Base-by-base conservation (phyloP, 2,329 filamentous ascomycete genomes). In the Xylaria digitata region DNA sequence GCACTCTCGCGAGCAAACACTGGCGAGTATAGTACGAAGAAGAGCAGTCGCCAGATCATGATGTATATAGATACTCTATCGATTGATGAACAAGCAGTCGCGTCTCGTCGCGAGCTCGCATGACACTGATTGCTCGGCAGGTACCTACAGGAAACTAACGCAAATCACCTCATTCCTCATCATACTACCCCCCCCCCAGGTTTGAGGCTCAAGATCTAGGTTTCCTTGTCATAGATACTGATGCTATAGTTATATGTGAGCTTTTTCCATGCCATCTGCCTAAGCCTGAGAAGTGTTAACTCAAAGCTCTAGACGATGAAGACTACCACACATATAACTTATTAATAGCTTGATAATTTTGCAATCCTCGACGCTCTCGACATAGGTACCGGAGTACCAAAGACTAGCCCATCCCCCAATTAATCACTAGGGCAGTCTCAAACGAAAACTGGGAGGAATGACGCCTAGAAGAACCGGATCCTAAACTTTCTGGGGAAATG, bases 61-160 rank as follows among this genome's bases (percentile, higher is more conserved):
- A 52, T 5, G 15, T 30, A 37, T 5, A 7, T 21, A 17, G 1
- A 37, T 19, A 23, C 26, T 13, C 37, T 46, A 48, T 7, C 7
- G 3, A 19, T 32, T 17, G 19, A 19, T 30, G 45, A 21, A 34
- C 5, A 49, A 15, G 49, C 48, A 65, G 60, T 43, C 32, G n/a
- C 60, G 13, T 17, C 15, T 56, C 23, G 30, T 9, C 26, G n/a
- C 21, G 8, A 6, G 34, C 5, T 4, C 15, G 19, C 37, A 15
- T 52, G 19, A 26, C n/a, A 37, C 61, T 63, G 45, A 63, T 52
- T 21, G 7, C 21, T 53, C 26, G 48, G 30, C 13, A 64, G 54
- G 61, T 54, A 53, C 53, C 34, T 34, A 9, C 52, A 45, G 13
- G 9, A 49, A 57, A 23, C 21, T 8, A 23, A 52, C 48, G 17